Base-by-base conservation (phyloP, 2,329 filamentous ascomycete genomes). In the Pseudogymnoascus sp. region DNA sequence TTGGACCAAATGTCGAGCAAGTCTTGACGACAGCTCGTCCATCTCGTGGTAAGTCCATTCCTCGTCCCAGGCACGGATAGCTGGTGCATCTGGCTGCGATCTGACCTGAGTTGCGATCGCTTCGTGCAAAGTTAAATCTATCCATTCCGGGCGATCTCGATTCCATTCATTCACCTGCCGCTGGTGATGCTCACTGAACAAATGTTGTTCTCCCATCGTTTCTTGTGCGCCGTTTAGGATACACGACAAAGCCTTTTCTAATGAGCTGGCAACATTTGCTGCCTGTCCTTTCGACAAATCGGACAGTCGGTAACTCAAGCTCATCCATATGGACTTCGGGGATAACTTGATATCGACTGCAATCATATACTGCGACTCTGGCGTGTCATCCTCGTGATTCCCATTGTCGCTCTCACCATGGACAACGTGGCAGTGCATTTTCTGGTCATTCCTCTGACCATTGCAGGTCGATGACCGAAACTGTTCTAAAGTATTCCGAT, bases 51-150 rank as follows among this genome's bases (percentile, higher is more conserved):
- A 70, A 10, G 66, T 67, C 6, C 66, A 64, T 12, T 63, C 31
- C 4, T 41, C 62, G 46, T 70, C 68, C 66, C 66, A 69, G 14
- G 64, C 60, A 37, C 60, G 62, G 28, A 69, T 60, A 22, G 68
- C 68, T 11, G 61, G 43, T 33, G 65, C 40, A 14, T 63, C 24
- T 28, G 67, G 65, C 10, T 37, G 50, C 11, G 26, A n/a, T 24
- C 8, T 33, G 11, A 60, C 66, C 41, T 64, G 64, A 7, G 33
- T 35, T 43, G 60, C 59, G 4, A 67, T 60, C 12, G 66, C 19
- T 33, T 65, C 56, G 14, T 61, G 60, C 6, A 60, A 22, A 11
- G 28, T 41, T 5, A 22, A 41, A 64, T 64, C 14, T 64, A 11
- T 41, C 65, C 65, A 22, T 43, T 24, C 50, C 40, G 14, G 61